These are phyloP conservation scores for Irpex sp. DNA, from an alignment of 1,284 basidiomycete genomes.

Conservation along the genomic window DNA sequence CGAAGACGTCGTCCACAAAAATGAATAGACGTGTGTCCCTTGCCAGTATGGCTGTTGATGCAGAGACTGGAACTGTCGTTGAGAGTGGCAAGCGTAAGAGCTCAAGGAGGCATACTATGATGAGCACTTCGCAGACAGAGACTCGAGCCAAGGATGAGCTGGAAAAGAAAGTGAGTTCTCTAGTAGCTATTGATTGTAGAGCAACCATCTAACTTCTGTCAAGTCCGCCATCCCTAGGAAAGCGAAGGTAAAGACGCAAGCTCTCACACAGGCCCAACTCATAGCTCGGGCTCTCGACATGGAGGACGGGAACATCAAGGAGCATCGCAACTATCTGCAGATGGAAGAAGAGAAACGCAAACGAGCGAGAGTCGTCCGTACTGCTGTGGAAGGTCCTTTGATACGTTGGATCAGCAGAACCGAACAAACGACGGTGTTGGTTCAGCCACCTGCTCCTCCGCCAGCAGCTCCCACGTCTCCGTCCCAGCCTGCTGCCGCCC, in stretches of 20 bases:
- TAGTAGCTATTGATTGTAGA: constrained; percentile 5
- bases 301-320: constrained; percentile 80
- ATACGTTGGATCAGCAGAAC: constrained; percentile 69
- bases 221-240: constrained; percentile 63
- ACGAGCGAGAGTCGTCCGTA: constrained; percentile 57
- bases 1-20: constrained; percentile 34
- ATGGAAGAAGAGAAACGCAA: constrained; percentile 80
- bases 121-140: constrained; percentile 61
- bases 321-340: constrained; percentile 73
- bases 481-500: background rate
- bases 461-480: background rate
- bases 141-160: constrained; percentile 59
- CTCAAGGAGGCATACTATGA: constrained; percentile 57
- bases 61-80: constrained; percentile 53
- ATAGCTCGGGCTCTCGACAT: constrained; percentile 80
- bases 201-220: background rate
- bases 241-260: constrained; percentile 42
- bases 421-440: constrained; percentile 47
- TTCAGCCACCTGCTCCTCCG: constrained; percentile 17
- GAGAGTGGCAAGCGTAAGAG: constrained; percentile 55
- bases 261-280: constrained; percentile 74
- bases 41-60: constrained; percentile 44
- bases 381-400: constrained; percentile 64
- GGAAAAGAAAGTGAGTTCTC: constrained; percentile 49
- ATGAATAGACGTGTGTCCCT: constrained; percentile 50